Conservation (phyloP, 2,329 filamentous ascomycete species). For the Aspergillus cejpii region DNA sequence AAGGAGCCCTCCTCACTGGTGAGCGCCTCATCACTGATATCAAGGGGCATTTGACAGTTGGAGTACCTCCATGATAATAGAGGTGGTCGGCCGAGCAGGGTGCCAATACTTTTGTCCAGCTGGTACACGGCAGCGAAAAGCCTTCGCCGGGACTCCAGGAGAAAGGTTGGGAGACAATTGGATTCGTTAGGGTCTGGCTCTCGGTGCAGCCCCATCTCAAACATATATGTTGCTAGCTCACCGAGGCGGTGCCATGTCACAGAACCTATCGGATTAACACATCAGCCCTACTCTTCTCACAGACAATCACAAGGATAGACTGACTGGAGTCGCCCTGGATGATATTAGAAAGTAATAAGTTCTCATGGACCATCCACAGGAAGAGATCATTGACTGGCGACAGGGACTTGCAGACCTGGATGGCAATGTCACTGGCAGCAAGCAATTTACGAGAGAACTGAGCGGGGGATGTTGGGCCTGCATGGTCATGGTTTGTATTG, state of each 20-base stretch:
- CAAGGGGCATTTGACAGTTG: constrained; percentile 20
- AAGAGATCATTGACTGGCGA: constrained; percentile 36
- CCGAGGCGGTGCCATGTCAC: constrained; percentile 23
- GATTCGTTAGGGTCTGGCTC: constrained; percentile 15
- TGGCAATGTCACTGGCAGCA: constrained; percentile 32
- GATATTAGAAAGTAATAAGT: constrained; percentile 31
- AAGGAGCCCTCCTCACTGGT: background rate
- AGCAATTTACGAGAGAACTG: constrained; percentile 24
- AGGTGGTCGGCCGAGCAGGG: constrained; percentile 25
- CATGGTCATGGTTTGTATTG: no score
- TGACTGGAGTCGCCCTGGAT: constrained; percentile 35
- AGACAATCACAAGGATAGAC: constrained; percentile 2
- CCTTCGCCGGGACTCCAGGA: constrained; percentile 22
- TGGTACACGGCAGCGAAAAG: constrained; percentile 24
- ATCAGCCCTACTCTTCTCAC: constrained; percentile 2
- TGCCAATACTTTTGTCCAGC: constrained; percentile 26
- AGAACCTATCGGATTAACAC: constrained; percentile 15
- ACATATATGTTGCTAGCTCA: constrained; percentile 24
- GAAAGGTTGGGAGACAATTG: constrained; percentile 15
- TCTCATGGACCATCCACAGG: constrained; percentile 29
- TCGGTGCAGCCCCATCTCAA: constrained; percentile 23
- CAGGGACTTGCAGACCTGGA: constrained; percentile 35
- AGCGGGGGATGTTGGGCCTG: no score
- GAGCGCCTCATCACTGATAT: constrained; percentile 20
- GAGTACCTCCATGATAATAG: constrained; percentile 21